Percentiles rank a stretch among this genome's conserved stretches.
Evolutionary conservation across 2,329 filamentous ascomycete species (phyloP).

Genomic region (Ceratocystis ficicola): DNA sequence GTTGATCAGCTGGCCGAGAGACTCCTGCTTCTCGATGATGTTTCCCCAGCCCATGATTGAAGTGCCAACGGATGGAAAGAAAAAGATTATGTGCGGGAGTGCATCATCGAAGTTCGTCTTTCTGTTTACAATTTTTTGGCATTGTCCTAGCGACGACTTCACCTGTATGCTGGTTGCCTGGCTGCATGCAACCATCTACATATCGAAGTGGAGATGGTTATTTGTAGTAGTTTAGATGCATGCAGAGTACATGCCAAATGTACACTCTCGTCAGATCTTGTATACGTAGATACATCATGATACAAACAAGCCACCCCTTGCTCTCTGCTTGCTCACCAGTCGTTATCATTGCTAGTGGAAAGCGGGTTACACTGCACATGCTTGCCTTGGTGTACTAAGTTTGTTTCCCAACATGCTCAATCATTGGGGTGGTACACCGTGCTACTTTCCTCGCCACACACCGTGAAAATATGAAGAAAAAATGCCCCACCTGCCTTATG

Average conservation of each 20-base stretch:
- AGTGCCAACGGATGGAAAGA: neutral
- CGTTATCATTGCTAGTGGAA: neutral
- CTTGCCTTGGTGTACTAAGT: neutral
- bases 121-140: neutral
- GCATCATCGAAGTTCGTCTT: neutral
- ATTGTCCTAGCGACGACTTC: neutral
- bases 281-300: neutral
- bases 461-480: neutral
- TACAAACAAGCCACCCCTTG: neutral
- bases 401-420: neutral
- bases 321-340: neutral
- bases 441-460: neutral
- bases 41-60: neutral
- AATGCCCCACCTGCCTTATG: neutral
- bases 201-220: neutral
- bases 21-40: neutral
- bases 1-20: conserved; percentile 1
- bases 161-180: neutral
- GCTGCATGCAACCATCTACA: neutral
- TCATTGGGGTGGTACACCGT: neutral
- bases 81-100: neutral
- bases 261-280: neutral
- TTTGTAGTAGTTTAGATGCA: neutral
- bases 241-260: neutral
- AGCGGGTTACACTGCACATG: neutral